Evolutionary conservation across 2,329 filamentous ascomycete species (phyloP), one percentile per base, ranked within the genome.

Genomic region (Stemphylium vesicarium): DNA sequence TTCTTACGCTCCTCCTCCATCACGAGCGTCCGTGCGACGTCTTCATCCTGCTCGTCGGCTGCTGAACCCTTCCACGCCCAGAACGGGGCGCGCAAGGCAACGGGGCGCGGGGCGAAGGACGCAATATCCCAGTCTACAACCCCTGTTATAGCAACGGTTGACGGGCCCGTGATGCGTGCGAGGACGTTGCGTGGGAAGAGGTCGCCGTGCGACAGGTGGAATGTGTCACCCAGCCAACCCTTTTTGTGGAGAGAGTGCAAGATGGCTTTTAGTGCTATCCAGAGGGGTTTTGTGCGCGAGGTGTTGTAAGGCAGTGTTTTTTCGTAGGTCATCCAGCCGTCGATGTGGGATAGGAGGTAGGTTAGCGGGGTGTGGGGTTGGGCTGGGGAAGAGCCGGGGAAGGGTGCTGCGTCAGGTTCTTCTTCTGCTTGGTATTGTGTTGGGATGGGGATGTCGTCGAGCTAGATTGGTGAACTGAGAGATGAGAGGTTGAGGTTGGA

Each of bases 101-200:
- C 53, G 46, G 74, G 73, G 15, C 55, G 57, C 0, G 73, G 69
- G 1, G 59, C 72, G 26, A 76, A 61, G 0, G 62, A 47, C 0
- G 71, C 68, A 41, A 63, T 58, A 44, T 75, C 72, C 71, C 72
- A 74, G 57, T 74, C 72, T 0, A 75, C 53, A 36, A 75, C 64
- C 1, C 41, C 67, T 0, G 60, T 66, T 9, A 69, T 53, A 15
- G 38, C 8, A n/a, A 54, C 29, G 4, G 24, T 15, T 20, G 37
- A 22, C 4, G 42, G 16, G 2, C 31, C 26, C 2, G 24, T 39
- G 10, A 57, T 46, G 7, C 61, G 42, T 10, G 67, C 61, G 3
- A 76, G 43, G 26, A 75, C 67, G 46, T 76, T 75, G 7, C 63
- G 63, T 7, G 66, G 59, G 2, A 57, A 64, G 9, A 75, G 40